phyloP scores from a whole-genome alignment of 306 rosid genomes.

The Pachyrhizus erosus region DNA sequence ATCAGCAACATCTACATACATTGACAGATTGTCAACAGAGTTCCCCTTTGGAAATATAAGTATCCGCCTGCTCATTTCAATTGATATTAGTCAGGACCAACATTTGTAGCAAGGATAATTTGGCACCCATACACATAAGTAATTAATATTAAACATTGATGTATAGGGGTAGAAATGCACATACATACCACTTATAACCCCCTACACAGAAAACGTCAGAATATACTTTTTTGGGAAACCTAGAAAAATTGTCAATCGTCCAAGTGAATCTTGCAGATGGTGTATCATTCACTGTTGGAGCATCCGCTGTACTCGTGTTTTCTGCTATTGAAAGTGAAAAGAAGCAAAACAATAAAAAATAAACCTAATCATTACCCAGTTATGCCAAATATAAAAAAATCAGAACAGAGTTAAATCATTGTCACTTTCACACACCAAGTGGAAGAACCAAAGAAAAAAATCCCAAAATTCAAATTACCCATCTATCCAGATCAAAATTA shows the following conservation, averaged over 20 bases:
- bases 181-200: conserved; percentile 69
- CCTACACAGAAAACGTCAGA: conserved; percentile 68
- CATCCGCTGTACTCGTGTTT: conserved; percentile 30
- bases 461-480: not conserved
- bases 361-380: not conserved
- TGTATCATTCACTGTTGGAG: conserved; percentile 60
- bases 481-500: not conserved
- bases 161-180: not conserved
- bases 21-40: conserved; percentile 71
- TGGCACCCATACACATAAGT: not conserved
- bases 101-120: not conserved
- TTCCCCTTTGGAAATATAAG: conserved; percentile 80
- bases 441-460: not conserved
- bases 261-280: conserved; percentile 72
- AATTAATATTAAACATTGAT: not conserved
- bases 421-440: not conserved
- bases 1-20: conserved; percentile 87
- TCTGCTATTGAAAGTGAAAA: conserved; percentile 35
- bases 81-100: not conserved
- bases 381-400: not conserved
- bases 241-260: conserved; percentile 72
- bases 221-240: conserved; percentile 60
- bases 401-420: not conserved
- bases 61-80: conserved; percentile 60
- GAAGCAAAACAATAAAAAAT: conserved; percentile 9